A percentile compares a stretch with the other conserved stretches of the same genome.
Conservation (phyloP, 2,329 filamentous ascomycete species). For the Leptographium flavum region DNA sequence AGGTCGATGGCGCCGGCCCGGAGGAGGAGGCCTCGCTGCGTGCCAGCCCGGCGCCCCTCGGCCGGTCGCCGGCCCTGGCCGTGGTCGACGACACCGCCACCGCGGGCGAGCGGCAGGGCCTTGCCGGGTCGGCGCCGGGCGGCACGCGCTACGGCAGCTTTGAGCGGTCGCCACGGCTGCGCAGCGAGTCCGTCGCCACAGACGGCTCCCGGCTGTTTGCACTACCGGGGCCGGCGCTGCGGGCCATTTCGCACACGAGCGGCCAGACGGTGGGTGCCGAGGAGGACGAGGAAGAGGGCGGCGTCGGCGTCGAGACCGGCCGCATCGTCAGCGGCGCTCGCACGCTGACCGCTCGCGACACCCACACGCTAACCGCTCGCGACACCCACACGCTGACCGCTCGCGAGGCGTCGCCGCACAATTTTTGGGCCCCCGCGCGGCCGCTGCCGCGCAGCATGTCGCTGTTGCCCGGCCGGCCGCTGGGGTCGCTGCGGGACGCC, state of each 20-base stretch:
- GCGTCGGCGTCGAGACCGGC: no score
- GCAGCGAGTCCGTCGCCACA: conserved; percentile 9
- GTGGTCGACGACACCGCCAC: neutral
- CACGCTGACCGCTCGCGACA: no score
- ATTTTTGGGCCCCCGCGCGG: no score
- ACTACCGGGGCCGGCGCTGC: conserved; percentile 39
- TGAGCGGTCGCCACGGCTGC: conserved; percentile 24
- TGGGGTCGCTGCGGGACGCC: conserved; percentile 16
- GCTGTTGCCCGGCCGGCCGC: conserved; percentile 6
- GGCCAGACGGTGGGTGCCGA: neutral
- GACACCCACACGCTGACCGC: no score
- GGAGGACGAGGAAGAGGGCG: no score
- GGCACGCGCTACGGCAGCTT: conserved; percentile 40
- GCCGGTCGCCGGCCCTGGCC: conserved; percentile 7
- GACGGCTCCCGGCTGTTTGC: conserved; percentile 25
- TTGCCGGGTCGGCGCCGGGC: conserved; percentile 23
- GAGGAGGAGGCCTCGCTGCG: conserved; percentile 12
- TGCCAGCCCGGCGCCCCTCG: conserved; percentile 16
- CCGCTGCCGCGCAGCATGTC: conserved; percentile 19
- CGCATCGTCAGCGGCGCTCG: no score
- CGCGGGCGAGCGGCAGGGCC: conserved; percentile 23
- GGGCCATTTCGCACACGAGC: conserved; percentile 13
- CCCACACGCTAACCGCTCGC: no score
- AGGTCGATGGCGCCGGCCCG: conserved; percentile 1
- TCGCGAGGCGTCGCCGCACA: no score